Conservation (phyloP, 257 asterid species). For the Pogostemon cablin region DNA sequence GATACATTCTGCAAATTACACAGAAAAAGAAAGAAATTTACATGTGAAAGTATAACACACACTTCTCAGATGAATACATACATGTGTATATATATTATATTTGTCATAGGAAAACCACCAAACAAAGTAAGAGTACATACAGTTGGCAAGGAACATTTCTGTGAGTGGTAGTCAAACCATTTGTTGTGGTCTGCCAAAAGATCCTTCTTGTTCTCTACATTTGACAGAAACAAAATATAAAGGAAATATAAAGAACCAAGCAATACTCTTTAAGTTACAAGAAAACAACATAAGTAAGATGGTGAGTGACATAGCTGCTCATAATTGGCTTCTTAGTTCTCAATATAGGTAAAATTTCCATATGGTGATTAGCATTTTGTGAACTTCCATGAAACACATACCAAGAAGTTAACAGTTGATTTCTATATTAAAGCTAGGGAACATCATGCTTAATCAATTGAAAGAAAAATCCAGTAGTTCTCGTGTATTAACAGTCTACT, state of each 20-base stretch:
- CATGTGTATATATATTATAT: neutral
- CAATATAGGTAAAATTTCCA: constrained; percentile 11
- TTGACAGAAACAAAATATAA: constrained; percentile 32
- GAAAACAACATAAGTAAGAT: constrained; percentile 6
- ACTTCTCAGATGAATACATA: neutral
- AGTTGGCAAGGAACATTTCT: constrained; percentile 43
- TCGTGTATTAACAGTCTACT: neutral
- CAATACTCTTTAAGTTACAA: neutral
- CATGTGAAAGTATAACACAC: neutral
- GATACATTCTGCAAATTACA: constrained; percentile 52
- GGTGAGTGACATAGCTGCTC: constrained; percentile 9
- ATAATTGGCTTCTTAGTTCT: constrained; percentile 22
- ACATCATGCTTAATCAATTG: neutral
- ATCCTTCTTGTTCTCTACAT: constrained; percentile 57
- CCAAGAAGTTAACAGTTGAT: neutral
- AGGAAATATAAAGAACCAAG: constrained; percentile 13
- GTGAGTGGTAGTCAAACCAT: constrained; percentile 49
- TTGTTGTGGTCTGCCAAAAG: constrained; percentile 64
- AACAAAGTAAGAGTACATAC: constrained; percentile 43
- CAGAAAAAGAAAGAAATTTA: neutral
- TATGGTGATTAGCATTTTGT: neutral
- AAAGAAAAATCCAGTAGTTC: neutral
- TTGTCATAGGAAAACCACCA: neutral
- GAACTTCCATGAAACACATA: neutral
- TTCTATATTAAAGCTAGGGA: neutral